Percentiles rank a stretch among this genome's conserved stretches.
These are phyloP conservation scores for Neocallimastix lanati DNA, from an alignment of 192 early-diverging fungal species.

Conservation along the genomic window DNA sequence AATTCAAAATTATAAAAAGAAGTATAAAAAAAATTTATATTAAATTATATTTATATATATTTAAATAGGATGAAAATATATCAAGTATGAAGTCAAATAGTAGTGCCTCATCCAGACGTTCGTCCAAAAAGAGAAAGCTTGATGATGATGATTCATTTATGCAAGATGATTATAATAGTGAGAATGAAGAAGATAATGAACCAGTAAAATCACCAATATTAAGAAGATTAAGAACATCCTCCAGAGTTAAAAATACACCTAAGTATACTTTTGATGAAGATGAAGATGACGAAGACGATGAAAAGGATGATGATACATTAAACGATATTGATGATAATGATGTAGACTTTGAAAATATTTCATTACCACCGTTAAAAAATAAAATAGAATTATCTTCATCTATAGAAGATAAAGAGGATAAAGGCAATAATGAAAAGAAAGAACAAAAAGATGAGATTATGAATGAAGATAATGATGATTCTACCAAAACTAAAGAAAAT, in stretches of 20 bases:
- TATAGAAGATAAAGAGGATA: not conserved
- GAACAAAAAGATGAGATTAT: too few relatives aligned
- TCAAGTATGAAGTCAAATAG: not conserved
- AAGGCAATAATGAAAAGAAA: not conserved
- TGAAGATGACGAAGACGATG: not conserved
- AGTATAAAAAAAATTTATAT: too few relatives aligned
- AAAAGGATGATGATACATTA: not conserved
- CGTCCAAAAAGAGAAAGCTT: not conserved
- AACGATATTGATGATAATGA: not conserved
- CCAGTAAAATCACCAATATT: not conserved
- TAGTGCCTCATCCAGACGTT: not conserved
- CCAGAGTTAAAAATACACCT: not conserved
- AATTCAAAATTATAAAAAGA: too few relatives aligned
- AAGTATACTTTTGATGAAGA: not conserved
- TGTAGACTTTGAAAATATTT: not conserved
- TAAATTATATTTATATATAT: too few relatives aligned
- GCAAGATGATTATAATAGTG: not conserved
- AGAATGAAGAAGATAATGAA: not conserved
- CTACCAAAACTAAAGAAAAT: too few relatives aligned
- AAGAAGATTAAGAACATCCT: not conserved
- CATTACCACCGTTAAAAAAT: not conserved
- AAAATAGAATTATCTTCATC: not conserved
- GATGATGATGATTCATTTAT: not conserved
- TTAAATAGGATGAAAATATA: not conserved
- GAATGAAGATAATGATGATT: too few relatives aligned